Evolutionary conservation across 2,329 filamentous ascomycete species (phyloP).

Genomic region (Capronia americana): DNA sequence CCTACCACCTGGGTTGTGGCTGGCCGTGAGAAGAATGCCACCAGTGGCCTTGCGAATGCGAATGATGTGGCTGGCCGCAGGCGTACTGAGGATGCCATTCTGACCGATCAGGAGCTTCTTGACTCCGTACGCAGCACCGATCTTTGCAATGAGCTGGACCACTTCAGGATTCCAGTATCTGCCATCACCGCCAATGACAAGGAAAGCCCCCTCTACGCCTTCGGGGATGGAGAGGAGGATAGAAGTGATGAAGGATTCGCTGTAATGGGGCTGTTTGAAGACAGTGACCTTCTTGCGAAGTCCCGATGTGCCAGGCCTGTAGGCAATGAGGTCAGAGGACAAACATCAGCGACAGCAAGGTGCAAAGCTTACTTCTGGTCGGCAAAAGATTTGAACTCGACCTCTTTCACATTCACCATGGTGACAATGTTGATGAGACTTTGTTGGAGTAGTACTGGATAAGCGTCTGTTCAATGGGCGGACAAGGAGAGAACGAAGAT

Average conservation of each 20-base stretch:
- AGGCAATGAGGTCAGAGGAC: constrained; percentile 37
- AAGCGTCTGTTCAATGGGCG: background rate
- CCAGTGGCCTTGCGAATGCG: constrained; percentile 93
- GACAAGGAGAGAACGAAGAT: background rate
- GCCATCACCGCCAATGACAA: constrained; percentile 97
- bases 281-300: constrained; percentile 99
- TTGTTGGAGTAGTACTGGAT: background rate
- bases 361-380: constrained; percentile 87
- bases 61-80: constrained; percentile 94
- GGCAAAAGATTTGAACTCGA: constrained; percentile 82
- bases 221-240: constrained; percentile 97
- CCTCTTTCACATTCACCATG: constrained; percentile 63
- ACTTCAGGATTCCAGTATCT: constrained; percentile 98
- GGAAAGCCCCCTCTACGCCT: constrained; percentile 82
- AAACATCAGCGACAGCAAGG: constrained; percentile 23
- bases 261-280: constrained; percentile 95
- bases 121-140: constrained; percentile 93
- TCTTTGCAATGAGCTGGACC: constrained; percentile 95
- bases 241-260: constrained; percentile 91
- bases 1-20: constrained; percentile 96
- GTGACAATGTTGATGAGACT: constrained; percentile 3
- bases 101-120: constrained; percentile 98
- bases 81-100: constrained; percentile 94
- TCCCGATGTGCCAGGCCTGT: constrained; percentile 72
- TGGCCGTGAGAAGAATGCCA: constrained; percentile 94